Evolutionary conservation across 106 monocot species (phyloP).

Genomic region (Posidonia australis): DNA sequence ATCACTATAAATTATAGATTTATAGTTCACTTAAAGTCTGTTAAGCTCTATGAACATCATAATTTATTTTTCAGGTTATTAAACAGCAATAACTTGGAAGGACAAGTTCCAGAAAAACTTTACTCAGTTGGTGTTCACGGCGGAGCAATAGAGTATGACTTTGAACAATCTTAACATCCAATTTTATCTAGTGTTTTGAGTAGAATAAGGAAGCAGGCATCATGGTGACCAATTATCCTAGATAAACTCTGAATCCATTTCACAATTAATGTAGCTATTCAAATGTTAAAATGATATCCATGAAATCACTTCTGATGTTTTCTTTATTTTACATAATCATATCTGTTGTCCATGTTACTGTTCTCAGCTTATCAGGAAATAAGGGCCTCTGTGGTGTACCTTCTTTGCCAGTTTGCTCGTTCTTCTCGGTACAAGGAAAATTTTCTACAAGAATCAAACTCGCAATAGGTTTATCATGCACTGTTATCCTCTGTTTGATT

Average conservation of each 20-base stretch:
- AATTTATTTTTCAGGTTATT: constrained; percentile 45
- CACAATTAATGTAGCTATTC: too few relatives aligned
- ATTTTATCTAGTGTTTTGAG: too few relatives aligned
- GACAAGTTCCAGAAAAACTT: constrained; percentile 88
- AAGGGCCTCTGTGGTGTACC: constrained; percentile 90
- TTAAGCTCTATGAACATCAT: background rate
- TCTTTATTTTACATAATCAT: too few relatives aligned
- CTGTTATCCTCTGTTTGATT: constrained; percentile 29
- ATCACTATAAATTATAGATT: too few relatives aligned
- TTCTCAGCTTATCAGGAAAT: constrained; percentile 76
- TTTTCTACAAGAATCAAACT: constrained; percentile 60
- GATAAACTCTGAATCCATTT: too few relatives aligned
- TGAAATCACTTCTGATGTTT: too few relatives aligned
- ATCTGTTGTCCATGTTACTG: background rate
- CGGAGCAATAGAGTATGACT: constrained; percentile 81
- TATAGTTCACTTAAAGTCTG: too few relatives aligned
- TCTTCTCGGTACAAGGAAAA: constrained; percentile 57
- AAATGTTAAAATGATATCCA: too few relatives aligned
- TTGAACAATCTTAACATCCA: too few relatives aligned
- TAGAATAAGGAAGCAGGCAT: too few relatives aligned
- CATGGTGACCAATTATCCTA: too few relatives aligned
- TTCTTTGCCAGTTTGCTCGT: constrained; percentile 73
- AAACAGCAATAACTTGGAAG: constrained; percentile 80
- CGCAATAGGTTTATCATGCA: constrained; percentile 59
- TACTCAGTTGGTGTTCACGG: constrained; percentile 95